Conservation (phyloP, 2,329 filamentous ascomycete species). For the Penicillium sclerotiorum region DNA sequence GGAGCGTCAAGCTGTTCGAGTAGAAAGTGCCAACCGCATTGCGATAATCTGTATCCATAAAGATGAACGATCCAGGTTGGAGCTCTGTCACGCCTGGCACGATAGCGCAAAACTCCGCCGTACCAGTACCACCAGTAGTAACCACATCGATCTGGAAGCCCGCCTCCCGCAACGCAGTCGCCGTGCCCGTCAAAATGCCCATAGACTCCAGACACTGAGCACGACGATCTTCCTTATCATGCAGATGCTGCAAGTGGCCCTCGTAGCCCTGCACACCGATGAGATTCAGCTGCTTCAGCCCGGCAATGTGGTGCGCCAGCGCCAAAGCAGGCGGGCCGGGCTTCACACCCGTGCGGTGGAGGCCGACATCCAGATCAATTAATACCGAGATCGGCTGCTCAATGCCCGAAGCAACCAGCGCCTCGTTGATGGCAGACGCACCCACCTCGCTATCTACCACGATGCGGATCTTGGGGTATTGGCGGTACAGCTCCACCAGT, state of each 20-base stretch:
- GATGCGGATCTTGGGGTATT: conserved; percentile 44
- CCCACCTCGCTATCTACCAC: conserved; percentile 54
- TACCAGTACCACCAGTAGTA: conserved; percentile 57
- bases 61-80: conserved; percentile 59
- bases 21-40: conserved; percentile 55
- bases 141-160: conserved; percentile 54
- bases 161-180: conserved; percentile 43
- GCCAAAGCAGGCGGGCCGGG: conserved; percentile 44
- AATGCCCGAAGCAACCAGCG: conserved; percentile 40
- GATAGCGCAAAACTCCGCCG: conserved; percentile 56
- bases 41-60: conserved; percentile 62
- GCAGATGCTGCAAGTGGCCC: conserved; percentile 57
- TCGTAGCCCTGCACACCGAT: conserved; percentile 58
- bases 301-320: conserved; percentile 45
- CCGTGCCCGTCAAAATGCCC: conserved; percentile 49
- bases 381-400: conserved; percentile 45
- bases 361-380: conserved; percentile 55
- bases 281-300: conserved; percentile 44
- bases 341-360: conserved; percentile 54
- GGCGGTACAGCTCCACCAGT: conserved; percentile 49
- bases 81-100: conserved; percentile 57
- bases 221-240: conserved; percentile 47
- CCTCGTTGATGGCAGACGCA: conserved; percentile 50
- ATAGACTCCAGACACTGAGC: conserved; percentile 50
- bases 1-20: conserved; percentile 52